phyloP scores from a whole-genome alignment of 2,329 filamentous ascomycete species.

The Chaetomium olivaceum region DNA sequence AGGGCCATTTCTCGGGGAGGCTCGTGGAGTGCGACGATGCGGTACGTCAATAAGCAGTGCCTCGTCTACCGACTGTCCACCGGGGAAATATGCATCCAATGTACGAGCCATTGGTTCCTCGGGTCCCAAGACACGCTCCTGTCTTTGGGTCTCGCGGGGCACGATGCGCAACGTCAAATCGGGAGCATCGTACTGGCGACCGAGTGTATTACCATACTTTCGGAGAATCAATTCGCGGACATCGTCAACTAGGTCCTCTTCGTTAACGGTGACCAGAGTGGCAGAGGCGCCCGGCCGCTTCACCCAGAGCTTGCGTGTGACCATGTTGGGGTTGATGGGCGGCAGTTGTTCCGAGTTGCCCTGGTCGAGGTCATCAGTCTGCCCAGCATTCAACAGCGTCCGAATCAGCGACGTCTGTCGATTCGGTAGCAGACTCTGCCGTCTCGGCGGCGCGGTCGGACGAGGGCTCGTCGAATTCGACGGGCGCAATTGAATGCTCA shows the following conservation, averaged over 20 bases:
- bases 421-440: slow-evolving; percentile 49
- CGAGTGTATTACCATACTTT: slow-evolving; percentile 93
- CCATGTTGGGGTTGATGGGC: slow-evolving; percentile 53
- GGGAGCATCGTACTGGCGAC: slow-evolving; percentile 83
- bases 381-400: slow-evolving; percentile 52
- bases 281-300: slow-evolving; percentile 82
- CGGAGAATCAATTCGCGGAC: slow-evolving; percentile 87
- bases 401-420: slow-evolving; percentile 51
- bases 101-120: slow-evolving; percentile 81
- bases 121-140: slow-evolving; percentile 73
- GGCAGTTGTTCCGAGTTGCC: slow-evolving; percentile 30
- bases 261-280: slow-evolving; percentile 79
- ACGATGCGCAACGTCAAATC: slow-evolving; percentile 80
- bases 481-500: slow-evolving; percentile 28
- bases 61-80: slow-evolving; percentile 84
- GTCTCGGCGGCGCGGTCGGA: slow-evolving; percentile 37
- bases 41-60: slow-evolving; percentile 90
- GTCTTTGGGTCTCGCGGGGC: slow-evolving; percentile 65
- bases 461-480: slow-evolving; percentile 34
- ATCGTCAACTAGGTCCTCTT: slow-evolving; percentile 92
- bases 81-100: slow-evolving; percentile 80
- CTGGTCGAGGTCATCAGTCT: slow-evolving; percentile 44
- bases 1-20: slow-evolving; percentile 66
- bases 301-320: slow-evolving; percentile 89
- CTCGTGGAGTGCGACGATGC: slow-evolving; percentile 71